Evolutionary conservation across 192 early-diverging fungal species (phyloP).

Genomic region (Thoreauomyces humboldtii): DNA sequence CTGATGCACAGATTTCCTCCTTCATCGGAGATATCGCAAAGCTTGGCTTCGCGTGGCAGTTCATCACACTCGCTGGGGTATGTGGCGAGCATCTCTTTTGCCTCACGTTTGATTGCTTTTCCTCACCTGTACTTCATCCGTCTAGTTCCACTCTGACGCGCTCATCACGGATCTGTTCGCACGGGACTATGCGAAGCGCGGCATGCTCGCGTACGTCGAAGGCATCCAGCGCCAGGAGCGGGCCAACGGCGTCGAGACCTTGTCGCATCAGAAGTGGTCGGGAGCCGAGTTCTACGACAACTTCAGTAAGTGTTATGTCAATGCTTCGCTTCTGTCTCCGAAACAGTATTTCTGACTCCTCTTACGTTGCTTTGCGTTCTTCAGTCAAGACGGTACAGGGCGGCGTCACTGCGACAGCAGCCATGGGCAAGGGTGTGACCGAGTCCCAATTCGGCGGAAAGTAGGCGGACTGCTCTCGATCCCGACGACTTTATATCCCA

Average conservation of each 20-base stretch:
- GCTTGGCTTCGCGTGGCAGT: constrained; percentile 97
- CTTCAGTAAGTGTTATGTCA: constrained; percentile 49
- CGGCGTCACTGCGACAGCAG: constrained; percentile 90
- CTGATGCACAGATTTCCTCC: constrained; percentile 80
- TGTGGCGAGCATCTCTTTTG: no score
- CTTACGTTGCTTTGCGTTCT: constrained; percentile 12
- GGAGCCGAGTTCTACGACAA: constrained; percentile 88
- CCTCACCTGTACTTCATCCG: no score
- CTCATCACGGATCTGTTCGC: constrained; percentile 86
- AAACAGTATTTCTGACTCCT: neutral
- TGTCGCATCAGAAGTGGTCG: constrained; percentile 93
- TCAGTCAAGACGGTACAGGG: constrained; percentile 85
- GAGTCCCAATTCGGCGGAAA: constrained; percentile 42
- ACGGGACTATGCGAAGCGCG: constrained; percentile 76
- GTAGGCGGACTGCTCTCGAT: no score
- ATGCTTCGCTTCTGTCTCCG: neutral
- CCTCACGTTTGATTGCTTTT: no score
- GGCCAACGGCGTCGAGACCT: constrained; percentile 81
- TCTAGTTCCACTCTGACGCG: constrained; percentile 86
- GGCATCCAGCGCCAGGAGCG: constrained; percentile 93
- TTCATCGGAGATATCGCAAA: constrained; percentile 81
- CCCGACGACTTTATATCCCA: neutral
- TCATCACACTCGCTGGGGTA: constrained; percentile 91
- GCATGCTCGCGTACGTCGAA: constrained; percentile 94
- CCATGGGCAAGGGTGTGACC: constrained; percentile 82